Evolutionary conservation across 805 yeast genomes (phyloP), one percentile per base, ranked within the genome.

Genomic region (Lachancea fermentati): DNA sequence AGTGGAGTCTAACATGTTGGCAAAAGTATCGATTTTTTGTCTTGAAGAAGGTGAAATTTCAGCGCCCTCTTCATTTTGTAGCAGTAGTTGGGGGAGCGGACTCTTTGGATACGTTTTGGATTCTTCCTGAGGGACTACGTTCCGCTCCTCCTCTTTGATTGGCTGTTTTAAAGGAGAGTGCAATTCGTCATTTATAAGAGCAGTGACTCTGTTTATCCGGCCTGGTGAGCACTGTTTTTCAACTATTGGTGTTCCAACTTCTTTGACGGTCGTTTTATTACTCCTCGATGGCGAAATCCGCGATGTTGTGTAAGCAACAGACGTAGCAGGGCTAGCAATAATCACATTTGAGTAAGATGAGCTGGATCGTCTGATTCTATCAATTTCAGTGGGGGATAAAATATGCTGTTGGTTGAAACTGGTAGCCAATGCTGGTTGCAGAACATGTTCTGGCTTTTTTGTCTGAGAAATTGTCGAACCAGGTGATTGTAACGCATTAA

Each of bases 241-340:
- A 3, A 22, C 30, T n/a, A 25, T 11, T 3, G 30, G 30, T 14
- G 36, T n/a, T 8, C 25, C 36, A 3, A 42, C 37, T 16, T 43
- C 45, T 12, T 37, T 53, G 30, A 48, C 51, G 14, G 12, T 24
- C 17, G 31, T 26, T 19, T 41, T 34, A 17, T 36, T 39, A 5
- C 33, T 36, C 7, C 28, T 31, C 14, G 40, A 25, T 4, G 65
- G 62, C 12, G 63, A 57, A 13, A 62, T 61, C 41, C 67, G 55
- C 1, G 67, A 62, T 1, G 63, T 62, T 7, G 64, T 62, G 30
- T 62, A 62, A 1, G 62, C 48, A 3, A 58, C 60, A 1, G 67
- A 62, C 1, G 65, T 48, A 2, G 65, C 65, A 12, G 67, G 66
- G 38, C 57, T 57, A 4, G 52, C 51, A 11, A 36, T 32, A 14